These are phyloP conservation scores for Periglandula ipomoeae DNA, from an alignment of 2,329 filamentous ascomycete species.

Conservation along the genomic window DNA sequence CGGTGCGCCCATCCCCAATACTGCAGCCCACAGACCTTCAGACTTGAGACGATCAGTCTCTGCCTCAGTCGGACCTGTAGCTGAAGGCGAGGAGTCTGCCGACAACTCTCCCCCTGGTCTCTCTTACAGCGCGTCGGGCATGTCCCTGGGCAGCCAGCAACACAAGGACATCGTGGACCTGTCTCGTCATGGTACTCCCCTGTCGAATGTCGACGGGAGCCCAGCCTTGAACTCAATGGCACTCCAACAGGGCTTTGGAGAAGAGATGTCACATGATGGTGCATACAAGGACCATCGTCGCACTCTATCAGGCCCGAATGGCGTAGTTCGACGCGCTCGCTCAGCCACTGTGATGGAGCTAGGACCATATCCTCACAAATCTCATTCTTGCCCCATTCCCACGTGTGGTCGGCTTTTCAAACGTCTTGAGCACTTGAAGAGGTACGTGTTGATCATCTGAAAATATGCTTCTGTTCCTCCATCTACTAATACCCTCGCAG, in stretches of 20 bases:
- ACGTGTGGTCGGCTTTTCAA: slow-evolving; percentile 97
- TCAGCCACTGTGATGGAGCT: slow-evolving; percentile 96
- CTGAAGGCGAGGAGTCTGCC: slow-evolving; percentile 69
- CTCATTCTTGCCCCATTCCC: slow-evolving; percentile 97
- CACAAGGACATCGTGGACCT: slow-evolving; percentile 74
- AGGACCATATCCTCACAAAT: slow-evolving; percentile 93
- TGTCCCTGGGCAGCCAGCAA: slow-evolving; percentile 55
- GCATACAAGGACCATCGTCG: slow-evolving; percentile 43
- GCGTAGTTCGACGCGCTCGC: slow-evolving; percentile 78
- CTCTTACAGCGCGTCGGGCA: slow-evolving; percentile 60
- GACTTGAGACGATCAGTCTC: slow-evolving; percentile 89
- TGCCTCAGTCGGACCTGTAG: slow-evolving; percentile 70
- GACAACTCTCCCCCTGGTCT: slow-evolving; percentile 73
- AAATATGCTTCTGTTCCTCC: slow-evolving; percentile 9
- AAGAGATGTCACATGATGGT: slow-evolving; percentile 51
- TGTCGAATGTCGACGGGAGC: slow-evolving; percentile 76
- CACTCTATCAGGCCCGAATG: slow-evolving; percentile 61
- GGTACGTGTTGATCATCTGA: slow-evolving; percentile 55
- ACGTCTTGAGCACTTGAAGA: slow-evolving; percentile 96
- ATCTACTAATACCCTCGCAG: slow-evolving; percentile 38
- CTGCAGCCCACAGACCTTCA: slow-evolving; percentile 65
- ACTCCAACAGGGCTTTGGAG: slow-evolving; percentile 64
- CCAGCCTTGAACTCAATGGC: slow-evolving; percentile 62
- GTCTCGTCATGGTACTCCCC: slow-evolving; percentile 84
- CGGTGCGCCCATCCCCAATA: slow-evolving; percentile 55